Evolutionary conservation across 2,329 filamentous ascomycete species (phyloP).

Genomic region (Myriosclerotinia duriaeana): DNA sequence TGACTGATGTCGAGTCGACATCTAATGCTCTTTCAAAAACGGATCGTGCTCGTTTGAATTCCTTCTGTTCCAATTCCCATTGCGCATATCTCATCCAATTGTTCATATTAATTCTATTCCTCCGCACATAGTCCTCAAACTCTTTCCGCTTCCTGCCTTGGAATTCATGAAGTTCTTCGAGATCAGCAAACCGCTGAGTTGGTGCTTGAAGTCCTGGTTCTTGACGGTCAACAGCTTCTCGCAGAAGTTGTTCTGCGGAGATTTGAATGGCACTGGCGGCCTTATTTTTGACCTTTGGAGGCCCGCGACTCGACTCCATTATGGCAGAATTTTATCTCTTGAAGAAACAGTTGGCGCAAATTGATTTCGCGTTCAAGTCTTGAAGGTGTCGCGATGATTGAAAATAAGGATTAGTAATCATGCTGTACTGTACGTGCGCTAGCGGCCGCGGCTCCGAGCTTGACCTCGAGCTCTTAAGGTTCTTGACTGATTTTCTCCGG

Average conservation of each 20-base stretch:
- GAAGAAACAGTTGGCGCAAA: conserved; percentile 18
- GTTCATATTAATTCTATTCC: conserved; percentile 93
- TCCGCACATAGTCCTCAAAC: conserved; percentile 95
- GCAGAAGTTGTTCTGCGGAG: conserved; percentile 92
- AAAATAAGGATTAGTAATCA: conserved; percentile 16
- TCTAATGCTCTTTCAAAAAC: conserved; percentile 95
- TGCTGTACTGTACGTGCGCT: conserved; percentile 11
- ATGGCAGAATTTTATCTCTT: conserved; percentile 36
- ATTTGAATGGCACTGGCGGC: conserved; percentile 87
- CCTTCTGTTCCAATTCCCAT: conserved; percentile 98
- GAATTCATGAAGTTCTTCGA: conserved; percentile 97
- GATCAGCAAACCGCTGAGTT: conserved; percentile 90
- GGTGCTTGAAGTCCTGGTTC: conserved; percentile 85
- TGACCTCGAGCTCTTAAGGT: conserved; percentile 13
- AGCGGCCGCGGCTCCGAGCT: conserved; percentile 28
- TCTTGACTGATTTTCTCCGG: conserved; percentile 10
- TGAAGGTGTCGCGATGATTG: conserved; percentile 15
- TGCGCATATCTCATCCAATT: conserved; percentile 98
- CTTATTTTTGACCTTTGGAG: conserved; percentile 98
- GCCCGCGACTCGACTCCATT: conserved; percentile 90
- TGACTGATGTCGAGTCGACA: conserved; percentile 81
- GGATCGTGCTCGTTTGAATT: conserved; percentile 85
- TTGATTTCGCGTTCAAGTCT: conserved; percentile 12
- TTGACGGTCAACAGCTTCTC: conserved; percentile 95
- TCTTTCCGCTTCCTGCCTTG: conserved; percentile 94